phyloP scores from a whole-genome alignment of 2,329 filamentous ascomycete genomes.

The Trichoderma atroviride region DNA sequence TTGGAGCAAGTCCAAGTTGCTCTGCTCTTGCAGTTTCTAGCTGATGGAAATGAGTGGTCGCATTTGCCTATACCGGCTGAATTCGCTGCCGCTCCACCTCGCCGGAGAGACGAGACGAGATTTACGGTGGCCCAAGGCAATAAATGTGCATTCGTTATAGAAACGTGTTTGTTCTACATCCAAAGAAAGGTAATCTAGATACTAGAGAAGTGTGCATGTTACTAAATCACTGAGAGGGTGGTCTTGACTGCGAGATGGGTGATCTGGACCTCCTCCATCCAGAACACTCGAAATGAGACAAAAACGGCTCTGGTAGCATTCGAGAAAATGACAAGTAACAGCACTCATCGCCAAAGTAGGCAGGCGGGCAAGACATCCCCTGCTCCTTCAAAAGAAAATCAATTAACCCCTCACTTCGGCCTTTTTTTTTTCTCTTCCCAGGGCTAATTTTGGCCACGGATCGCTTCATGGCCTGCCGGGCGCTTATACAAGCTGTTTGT shows the following conservation, averaged over 20 bases:
- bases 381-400: background rate
- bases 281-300: background rate
- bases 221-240: background rate
- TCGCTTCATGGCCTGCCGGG: constrained; percentile 22
- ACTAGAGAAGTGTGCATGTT: background rate
- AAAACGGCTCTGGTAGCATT: background rate
- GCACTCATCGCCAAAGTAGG: background rate
- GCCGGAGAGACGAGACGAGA: background rate
- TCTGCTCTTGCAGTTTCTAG: background rate
- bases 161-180: background rate
- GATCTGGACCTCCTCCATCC: background rate
- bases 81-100: background rate
- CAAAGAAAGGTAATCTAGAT: background rate
- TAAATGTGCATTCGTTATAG: background rate
- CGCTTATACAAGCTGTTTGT: constrained; percentile 28
- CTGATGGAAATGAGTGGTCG: constrained; percentile 6
- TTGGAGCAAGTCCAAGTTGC: background rate
- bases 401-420: constrained; percentile 28
- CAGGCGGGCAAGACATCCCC: constrained; percentile 3
- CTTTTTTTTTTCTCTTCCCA: background rate
- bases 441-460: constrained; percentile 30
- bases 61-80: constrained; percentile 18
- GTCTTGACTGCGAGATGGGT: background rate
- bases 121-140: background rate
- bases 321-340: background rate